Percentiles rank a stretch among this genome's conserved stretches.
These are phyloP conservation scores for Metschnikowia koreensis DNA, from an alignment of 805 yeast genomes.

Conservation along the genomic window DNA sequence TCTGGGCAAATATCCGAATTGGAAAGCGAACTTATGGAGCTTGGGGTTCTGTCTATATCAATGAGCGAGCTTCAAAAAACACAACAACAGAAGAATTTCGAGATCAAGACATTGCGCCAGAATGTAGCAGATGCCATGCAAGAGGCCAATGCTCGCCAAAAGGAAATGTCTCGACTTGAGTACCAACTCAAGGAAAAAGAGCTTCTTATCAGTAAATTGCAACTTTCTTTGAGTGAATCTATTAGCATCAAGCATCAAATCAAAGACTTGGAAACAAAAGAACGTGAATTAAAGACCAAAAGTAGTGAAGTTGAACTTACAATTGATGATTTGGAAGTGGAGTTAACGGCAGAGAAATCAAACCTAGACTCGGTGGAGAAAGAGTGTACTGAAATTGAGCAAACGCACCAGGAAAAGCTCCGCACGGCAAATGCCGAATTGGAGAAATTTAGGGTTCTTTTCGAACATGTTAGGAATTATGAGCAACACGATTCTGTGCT, in stretches of 20 bases:
- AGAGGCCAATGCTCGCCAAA: constrained; percentile 44
- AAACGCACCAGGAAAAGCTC: background rate
- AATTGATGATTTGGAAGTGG: constrained; percentile 7
- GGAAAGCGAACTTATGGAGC: constrained; percentile 34
- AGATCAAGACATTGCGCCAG: constrained; percentile 42
- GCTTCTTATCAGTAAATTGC: constrained; percentile 51
- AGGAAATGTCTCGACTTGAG: constrained; percentile 47
- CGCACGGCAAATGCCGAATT: background rate
- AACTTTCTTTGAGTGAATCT: constrained; percentile 49
- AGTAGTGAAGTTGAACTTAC: constrained; percentile 3
- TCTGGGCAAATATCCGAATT: constrained; percentile 27
- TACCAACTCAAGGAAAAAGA: constrained; percentile 51
- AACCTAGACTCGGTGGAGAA: constrained; percentile 8
- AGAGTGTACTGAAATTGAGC: constrained; percentile 2
- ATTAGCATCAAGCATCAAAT: constrained; percentile 39
- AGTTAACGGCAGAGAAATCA: background rate
- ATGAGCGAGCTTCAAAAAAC: constrained; percentile 47
- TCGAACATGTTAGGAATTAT: constrained; percentile 18
- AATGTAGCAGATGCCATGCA: constrained; percentile 30
- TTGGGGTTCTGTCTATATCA: constrained; percentile 36
- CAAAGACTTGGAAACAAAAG: constrained; percentile 27
- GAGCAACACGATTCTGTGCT: constrained; percentile 20
- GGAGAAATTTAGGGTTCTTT: constrained; percentile 6
- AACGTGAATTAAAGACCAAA: constrained; percentile 17
- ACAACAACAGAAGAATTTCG: constrained; percentile 36